A percentile compares a stretch with the other conserved stretches of the same genome.
Conservation (phyloP, 768 basidiomycete genomes). For the Macrolepiota dolichaula region DNA sequence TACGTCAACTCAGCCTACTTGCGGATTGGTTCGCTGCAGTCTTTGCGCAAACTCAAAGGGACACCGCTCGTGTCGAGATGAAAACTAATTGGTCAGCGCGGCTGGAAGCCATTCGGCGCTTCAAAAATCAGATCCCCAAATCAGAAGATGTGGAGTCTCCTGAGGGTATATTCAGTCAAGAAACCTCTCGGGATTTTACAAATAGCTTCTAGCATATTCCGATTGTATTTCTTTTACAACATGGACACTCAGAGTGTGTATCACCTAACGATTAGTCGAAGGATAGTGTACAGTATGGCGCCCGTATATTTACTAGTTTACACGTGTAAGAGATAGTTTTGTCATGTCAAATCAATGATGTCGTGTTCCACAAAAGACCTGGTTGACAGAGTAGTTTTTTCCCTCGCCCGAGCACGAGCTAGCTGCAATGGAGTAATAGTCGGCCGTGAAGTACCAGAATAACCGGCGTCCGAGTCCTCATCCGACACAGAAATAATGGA, state of each 20-base stretch:
- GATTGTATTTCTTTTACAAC: neutral
- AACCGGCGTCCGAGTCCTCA: conserved; percentile 4
- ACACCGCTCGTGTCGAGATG: conserved; percentile 71
- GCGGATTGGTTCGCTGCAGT: conserved; percentile 90
- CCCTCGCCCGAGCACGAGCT: conserved; percentile 1
- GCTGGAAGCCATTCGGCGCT: conserved; percentile 74
- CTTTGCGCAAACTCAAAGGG: conserved; percentile 69
- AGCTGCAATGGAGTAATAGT: conserved; percentile 5
- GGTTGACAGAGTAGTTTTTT: neutral
- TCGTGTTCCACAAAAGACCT: neutral
- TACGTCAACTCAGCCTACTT: conserved; percentile 83
- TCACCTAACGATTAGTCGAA: neutral
- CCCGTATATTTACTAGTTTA: neutral
- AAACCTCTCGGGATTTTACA: conserved; percentile 57
- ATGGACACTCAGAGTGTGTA: neutral
- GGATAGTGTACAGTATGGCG: neutral
- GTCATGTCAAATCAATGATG: conserved; percentile 10
- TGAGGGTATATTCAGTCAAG: conserved; percentile 50
- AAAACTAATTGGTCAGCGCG: conserved; percentile 88
- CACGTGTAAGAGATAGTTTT: neutral
- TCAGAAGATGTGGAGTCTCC: conserved; percentile 17
- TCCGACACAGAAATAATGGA: neutral
- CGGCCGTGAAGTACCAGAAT: neutral
- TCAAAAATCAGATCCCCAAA: conserved; percentile 40
- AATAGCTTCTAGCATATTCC: conserved; percentile 35